phyloP scores from a whole-genome alignment of 768 basidiomycete genomes.

The Lepiota venenata region DNA sequence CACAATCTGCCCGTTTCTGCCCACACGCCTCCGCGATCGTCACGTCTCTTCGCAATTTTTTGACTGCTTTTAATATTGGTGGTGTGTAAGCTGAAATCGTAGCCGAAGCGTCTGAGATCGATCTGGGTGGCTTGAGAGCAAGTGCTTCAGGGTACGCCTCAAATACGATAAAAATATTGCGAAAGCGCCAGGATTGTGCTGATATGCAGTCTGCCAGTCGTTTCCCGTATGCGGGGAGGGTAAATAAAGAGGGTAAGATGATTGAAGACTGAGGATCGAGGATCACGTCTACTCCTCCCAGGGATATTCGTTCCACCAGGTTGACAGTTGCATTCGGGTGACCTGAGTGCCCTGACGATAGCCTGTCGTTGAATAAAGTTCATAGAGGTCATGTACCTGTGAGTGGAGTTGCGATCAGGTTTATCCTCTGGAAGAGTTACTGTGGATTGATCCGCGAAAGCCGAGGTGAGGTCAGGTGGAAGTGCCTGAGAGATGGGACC shows the following conservation, averaged over 20 bases:
- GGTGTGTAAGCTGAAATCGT: slow-evolving; percentile 54
- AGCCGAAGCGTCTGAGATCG: slow-evolving; percentile 5
- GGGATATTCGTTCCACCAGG: slow-evolving; percentile 60
- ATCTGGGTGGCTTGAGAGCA: slow-evolving; percentile 26
- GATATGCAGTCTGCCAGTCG: slow-evolving; percentile 41
- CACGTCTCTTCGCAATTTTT: slow-evolving; percentile 61
- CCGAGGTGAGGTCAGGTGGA: slow-evolving; percentile 25
- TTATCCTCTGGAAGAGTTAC: slow-evolving; percentile 34
- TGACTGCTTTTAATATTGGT: slow-evolving; percentile 66
- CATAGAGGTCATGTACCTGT: slow-evolving; percentile 70
- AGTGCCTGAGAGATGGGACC: slow-evolving; percentile 15
- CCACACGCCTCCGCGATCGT: slow-evolving; percentile 59
- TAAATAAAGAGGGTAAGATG: slow-evolving; percentile 42
- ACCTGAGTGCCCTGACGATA: slow-evolving; percentile 49
- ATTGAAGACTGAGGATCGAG: slow-evolving; percentile 61
- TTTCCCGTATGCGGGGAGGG: slow-evolving; percentile 48
- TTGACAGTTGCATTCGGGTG: slow-evolving; percentile 43
- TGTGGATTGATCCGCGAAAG: slow-evolving; percentile 40
- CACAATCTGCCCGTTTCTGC: slow-evolving; percentile 40
- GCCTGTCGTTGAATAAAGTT: slow-evolving; percentile 65
- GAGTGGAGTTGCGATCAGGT: slow-evolving; percentile 30
- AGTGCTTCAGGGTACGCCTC: slow-evolving; percentile 58
- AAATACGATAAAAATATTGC: slow-evolving; percentile 54
- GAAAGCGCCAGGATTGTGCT: slow-evolving; percentile 61
- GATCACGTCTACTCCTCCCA: slow-evolving; percentile 63